phyloP scores from a whole-genome alignment of 1,139 yeast species.

The Keqinozyma sinolaborantium region DNA sequence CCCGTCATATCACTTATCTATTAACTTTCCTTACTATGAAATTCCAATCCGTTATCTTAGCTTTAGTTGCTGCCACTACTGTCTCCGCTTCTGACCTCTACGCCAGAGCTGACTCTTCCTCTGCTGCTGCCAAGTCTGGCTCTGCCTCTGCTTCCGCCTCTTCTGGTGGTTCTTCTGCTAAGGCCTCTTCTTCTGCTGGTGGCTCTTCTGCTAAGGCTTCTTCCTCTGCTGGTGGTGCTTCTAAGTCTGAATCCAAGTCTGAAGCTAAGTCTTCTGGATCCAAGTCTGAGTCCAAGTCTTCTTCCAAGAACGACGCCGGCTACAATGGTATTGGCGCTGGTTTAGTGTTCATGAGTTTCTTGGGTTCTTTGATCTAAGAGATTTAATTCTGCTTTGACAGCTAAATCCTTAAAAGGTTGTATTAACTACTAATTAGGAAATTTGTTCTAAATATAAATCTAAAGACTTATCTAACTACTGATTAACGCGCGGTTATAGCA shows the following conservation, averaged over 20 bases:
- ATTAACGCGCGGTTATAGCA: too few species aligned
- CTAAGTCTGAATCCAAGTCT: background rate
- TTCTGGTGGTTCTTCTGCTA: slow-evolving; percentile 4
- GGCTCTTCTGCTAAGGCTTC: slow-evolving; percentile 5
- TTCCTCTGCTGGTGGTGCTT: slow-evolving; percentile 6
- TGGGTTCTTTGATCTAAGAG: background rate
- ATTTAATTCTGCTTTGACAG: too few species aligned
- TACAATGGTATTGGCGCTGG: background rate
- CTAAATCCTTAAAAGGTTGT: too few species aligned
- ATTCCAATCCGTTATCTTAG: slow-evolving; percentile 2
- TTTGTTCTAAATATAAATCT: too few species aligned
- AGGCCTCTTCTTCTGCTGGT: slow-evolving; percentile 6
- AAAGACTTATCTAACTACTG: too few species aligned
- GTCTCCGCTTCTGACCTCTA: slow-evolving; percentile 2
- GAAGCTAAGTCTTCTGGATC: slow-evolving; percentile 6
- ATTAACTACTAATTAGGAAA: too few species aligned
- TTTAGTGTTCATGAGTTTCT: background rate
- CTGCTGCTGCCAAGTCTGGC: slow-evolving; percentile 6
- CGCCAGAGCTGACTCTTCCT: slow-evolving; percentile 4
- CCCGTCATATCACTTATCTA: background rate
- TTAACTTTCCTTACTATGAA: background rate
- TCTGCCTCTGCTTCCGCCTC: slow-evolving; percentile 4
- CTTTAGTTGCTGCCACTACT: slow-evolving; percentile 6
- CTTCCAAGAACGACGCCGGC: background rate
- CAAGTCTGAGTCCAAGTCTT: background rate